Conservation (phyloP, 176 grass and related monocot species). For the Phoenix dactylifera region DNA sequence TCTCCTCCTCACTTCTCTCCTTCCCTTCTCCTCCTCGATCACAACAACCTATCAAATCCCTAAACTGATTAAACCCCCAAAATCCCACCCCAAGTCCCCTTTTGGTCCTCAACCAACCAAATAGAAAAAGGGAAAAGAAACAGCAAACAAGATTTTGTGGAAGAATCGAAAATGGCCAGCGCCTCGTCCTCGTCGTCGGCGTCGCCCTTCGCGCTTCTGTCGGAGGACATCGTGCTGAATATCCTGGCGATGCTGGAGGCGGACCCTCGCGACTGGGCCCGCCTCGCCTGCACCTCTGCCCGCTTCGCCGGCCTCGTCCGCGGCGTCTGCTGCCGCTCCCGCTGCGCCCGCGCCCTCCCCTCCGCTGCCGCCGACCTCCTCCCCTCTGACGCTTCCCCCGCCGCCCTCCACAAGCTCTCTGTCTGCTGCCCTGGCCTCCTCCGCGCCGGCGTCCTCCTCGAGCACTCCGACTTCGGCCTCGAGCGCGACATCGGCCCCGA, state of each 20-base stretch:
- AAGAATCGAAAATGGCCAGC: too few relatives aligned
- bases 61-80: too few relatives aligned
- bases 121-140: too few relatives aligned
- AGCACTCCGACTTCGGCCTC: conserved; percentile 77
- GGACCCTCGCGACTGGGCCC: conserved; percentile 68
- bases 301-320: conserved; percentile 51
- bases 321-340: conserved; percentile 34
- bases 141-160: too few relatives aligned
- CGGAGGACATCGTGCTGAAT: conserved; percentile 74
- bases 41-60: too few relatives aligned
- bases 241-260: conserved; percentile 52
- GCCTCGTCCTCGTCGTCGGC: too few relatives aligned
- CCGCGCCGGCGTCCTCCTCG: conserved; percentile 55
- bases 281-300: conserved; percentile 61
- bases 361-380: neutral
- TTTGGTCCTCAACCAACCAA: too few relatives aligned
- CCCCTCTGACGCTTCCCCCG: conserved; percentile 20
- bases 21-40: too few relatives aligned
- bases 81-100: too few relatives aligned
- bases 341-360: conserved; percentile 38
- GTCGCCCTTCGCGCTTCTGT: conserved; percentile 24
- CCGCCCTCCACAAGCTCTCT: conserved; percentile 79
- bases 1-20: too few relatives aligned
- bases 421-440: conserved; percentile 86
- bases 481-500: conserved; percentile 87